These are phyloP conservation scores for Pseudopyricularia javanii DNA, from an alignment of 2,329 filamentous ascomycete species.

Conservation along the genomic window DNA sequence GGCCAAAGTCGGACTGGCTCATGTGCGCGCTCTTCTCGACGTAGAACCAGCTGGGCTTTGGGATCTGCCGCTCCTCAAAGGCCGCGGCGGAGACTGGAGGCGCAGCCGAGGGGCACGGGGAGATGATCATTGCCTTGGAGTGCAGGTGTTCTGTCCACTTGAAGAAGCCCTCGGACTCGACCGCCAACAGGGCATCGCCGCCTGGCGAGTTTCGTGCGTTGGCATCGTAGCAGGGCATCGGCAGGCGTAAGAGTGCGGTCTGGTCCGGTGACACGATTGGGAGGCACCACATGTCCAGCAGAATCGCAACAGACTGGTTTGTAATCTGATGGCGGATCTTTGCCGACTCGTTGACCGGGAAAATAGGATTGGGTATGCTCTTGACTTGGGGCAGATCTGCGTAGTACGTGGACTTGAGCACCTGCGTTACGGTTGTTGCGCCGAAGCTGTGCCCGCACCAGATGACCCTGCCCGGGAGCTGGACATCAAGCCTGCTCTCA, in stretches of 20 bases:
- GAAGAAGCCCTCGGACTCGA: conserved; percentile 67
- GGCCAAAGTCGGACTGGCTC: conserved; percentile 71
- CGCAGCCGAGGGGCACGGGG: conserved; percentile 35
- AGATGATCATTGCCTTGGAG: conserved; percentile 53
- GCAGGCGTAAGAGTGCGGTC: conserved; percentile 54
- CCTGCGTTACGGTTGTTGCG: conserved; percentile 59
- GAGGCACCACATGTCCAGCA: conserved; percentile 75
- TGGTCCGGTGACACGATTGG: conserved; percentile 54
- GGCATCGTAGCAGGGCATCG: conserved; percentile 53
- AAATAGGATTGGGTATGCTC: conserved; percentile 44
- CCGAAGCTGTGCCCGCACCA: conserved; percentile 78
- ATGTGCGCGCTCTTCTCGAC: conserved; percentile 64
- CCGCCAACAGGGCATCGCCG: conserved; percentile 50
- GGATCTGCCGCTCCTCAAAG: conserved; percentile 26
- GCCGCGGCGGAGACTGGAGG: conserved; percentile 24
- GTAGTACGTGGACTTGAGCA: conserved; percentile 71
- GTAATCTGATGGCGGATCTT: conserved; percentile 55
- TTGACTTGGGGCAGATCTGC: conserved; percentile 31
- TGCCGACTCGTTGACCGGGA: conserved; percentile 21
- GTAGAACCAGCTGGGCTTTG: conserved; percentile 61
- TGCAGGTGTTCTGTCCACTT: conserved; percentile 66
- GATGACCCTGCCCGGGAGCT: conserved; percentile 58
- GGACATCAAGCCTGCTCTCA: conserved; percentile 49
- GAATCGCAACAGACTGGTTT: conserved; percentile 48
- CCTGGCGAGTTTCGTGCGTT: conserved; percentile 34